These are phyloP conservation scores for Hypoxylon sp. DNA, from an alignment of 2,329 filamentous ascomycete species.

Conservation along the genomic window DNA sequence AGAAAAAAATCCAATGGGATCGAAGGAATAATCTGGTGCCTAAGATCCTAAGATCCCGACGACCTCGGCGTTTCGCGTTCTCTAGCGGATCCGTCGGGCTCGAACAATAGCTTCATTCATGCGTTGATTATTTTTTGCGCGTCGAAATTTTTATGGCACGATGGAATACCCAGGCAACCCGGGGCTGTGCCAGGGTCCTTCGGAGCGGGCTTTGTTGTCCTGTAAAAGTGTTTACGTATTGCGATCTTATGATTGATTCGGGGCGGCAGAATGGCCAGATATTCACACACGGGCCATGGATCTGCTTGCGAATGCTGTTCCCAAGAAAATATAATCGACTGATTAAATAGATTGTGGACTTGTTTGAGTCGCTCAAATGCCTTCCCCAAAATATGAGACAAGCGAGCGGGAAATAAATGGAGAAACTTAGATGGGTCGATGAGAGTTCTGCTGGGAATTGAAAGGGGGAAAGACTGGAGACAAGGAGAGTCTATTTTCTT, in stretches of 20 bases:
- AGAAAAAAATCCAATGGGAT: conserved; percentile 23
- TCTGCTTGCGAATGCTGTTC: conserved; percentile 21
- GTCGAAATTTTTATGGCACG: conserved; percentile 30
- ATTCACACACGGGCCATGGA: conserved; percentile 23
- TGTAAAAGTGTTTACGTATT: conserved; percentile 15
- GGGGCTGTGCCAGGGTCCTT: conserved; percentile 23
- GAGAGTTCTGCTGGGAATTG: neutral
- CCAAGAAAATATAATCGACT: conserved; percentile 25
- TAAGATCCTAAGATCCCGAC: conserved; percentile 44
- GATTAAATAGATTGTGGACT: conserved; percentile 31
- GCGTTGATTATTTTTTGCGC: conserved; percentile 27
- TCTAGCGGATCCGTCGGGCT: conserved; percentile 47
- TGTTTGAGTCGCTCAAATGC: conserved; percentile 27
- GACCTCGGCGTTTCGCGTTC: conserved; percentile 37
- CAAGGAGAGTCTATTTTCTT: conserved; percentile 10
- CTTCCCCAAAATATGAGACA: conserved; percentile 9
- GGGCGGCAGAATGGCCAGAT: conserved; percentile 6
- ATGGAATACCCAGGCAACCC: conserved; percentile 5
- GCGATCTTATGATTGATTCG: conserved; percentile 28
- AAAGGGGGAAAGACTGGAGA: neutral
- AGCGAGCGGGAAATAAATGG: conserved; percentile 17
- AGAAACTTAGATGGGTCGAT: conserved; percentile 18
- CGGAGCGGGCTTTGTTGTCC: conserved; percentile 27
- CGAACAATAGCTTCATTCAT: conserved; percentile 41
- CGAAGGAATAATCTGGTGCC: conserved; percentile 37